phyloP scores from a whole-genome alignment of 2,329 filamentous ascomycete species.

The Fusarium agapanthi region DNA sequence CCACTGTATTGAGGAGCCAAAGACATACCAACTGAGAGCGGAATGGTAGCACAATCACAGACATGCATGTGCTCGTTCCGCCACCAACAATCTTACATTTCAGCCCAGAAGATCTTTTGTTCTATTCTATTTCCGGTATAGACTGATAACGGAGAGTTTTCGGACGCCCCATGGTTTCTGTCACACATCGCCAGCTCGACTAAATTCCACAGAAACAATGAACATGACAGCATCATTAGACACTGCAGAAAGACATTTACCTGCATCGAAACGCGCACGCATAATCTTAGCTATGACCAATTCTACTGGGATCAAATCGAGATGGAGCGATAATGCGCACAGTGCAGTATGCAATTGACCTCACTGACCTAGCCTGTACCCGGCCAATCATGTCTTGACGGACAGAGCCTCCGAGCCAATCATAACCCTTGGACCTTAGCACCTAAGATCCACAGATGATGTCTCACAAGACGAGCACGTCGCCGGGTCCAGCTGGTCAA shows the following conservation, averaged over 20 bases:
- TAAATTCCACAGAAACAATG: not conserved
- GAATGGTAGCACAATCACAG: not conserved
- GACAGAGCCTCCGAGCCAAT: not conserved
- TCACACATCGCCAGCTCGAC: not conserved
- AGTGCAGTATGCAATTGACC: not conserved
- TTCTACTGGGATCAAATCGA: not conserved
- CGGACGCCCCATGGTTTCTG: not conserved
- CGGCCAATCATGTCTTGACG: not conserved
- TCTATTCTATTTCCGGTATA: not conserved
- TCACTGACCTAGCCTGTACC: not conserved
- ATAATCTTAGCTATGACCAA: not conserved
- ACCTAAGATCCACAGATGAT: not conserved
- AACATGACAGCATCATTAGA: not conserved
- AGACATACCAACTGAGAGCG: not conserved
- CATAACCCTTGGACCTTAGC: not conserved
- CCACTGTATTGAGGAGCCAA: too few species aligned
- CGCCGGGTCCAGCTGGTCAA: not conserved
- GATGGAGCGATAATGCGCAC: not conserved
- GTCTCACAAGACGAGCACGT: not conserved
- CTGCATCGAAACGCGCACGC: not conserved
- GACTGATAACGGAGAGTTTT: not conserved
- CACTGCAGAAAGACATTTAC: not conserved
- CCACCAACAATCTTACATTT: not conserved
- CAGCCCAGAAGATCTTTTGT: not conserved
- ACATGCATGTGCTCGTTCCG: not conserved